phyloP scores from a whole-genome alignment of 2,329 filamentous ascomycete species.

The Erysiphe pulchra region DNA sequence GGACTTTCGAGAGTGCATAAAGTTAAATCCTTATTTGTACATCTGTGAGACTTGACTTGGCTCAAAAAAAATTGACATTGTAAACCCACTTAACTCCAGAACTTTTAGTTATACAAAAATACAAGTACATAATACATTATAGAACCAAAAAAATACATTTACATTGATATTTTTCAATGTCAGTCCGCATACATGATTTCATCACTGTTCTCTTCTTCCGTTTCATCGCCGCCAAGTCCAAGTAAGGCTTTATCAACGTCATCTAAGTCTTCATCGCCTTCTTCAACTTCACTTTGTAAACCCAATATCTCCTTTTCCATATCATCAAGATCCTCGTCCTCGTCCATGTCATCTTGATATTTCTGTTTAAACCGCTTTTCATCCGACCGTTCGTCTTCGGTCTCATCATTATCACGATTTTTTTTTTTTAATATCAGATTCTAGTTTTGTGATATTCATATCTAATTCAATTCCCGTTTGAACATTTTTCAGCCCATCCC shows the following conservation, averaged over 20 bases:
- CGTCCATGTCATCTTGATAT: conserved; percentile 13
- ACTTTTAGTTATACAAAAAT: too few relatives aligned
- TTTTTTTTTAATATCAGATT: conserved; percentile 4
- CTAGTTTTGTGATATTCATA: conserved; percentile 6
- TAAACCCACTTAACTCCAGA: too few relatives aligned
- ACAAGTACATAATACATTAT: too few relatives aligned
- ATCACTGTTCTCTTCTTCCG: conserved; percentile 13
- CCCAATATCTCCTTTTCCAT: conserved; percentile 26
- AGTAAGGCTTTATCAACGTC: conserved; percentile 19
- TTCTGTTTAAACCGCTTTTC: conserved; percentile 13
- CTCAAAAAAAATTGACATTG: too few relatives aligned
- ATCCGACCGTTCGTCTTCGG: conserved; percentile 13
- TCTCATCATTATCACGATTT: conserved; percentile 10
- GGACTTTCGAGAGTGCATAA: too few relatives aligned
- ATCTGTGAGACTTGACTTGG: too few relatives aligned
- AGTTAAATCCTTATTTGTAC: too few relatives aligned
- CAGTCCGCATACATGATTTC: neutral
- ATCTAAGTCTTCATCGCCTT: conserved; percentile 19
- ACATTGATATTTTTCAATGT: neutral
- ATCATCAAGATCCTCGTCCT: conserved; percentile 26
- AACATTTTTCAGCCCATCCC: conserved; percentile 23
- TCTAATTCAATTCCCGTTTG: conserved; percentile 11
- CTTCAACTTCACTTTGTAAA: conserved; percentile 19
- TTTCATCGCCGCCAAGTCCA: conserved; percentile 11
- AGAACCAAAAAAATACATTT: too few relatives aligned